Base-by-base conservation (phyloP, 2,329 filamentous ascomycete genomes). In the Aureobasidium sp. region DNA sequence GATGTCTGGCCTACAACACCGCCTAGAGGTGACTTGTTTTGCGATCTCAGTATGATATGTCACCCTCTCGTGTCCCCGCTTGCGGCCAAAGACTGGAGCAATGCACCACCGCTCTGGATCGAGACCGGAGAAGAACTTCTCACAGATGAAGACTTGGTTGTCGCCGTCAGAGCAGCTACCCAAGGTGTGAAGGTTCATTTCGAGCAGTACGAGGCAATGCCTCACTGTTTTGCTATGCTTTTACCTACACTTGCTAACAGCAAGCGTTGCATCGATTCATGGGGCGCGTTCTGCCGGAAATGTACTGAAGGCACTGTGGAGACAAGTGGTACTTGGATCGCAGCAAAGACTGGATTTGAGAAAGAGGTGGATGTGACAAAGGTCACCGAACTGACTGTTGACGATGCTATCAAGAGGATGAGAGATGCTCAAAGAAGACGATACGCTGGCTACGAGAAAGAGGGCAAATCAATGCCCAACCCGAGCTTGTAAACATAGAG, bases 141-240 rank as follows among this genome's bases (percentile, higher is more conserved):
- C 10, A 77, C 82, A 1, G 88, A 90, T 71, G 88, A 91, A 71
- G 80, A 79, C 63, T 80, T 79, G 65, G 83, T 83, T 58, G 69
- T 90, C 2, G 87, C 85, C 0, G 73, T 76, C 44, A 78, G 80
- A 42, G 77, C 89, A 11, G 77, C 77, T 16, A 65, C 68, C 8
- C 82, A 88, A 49, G 84, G 82, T 5, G 86, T 87, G 0, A 69
- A 68, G 0, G 82, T 92, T 0, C 78, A 83, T 3, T 88, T 85
- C 68, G 84, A 89, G 70, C 83, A 90, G 73, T 94, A 85, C 70
- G 86, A 91, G 71, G 87, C 84, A 3, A 93, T 93, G 89, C 88
- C 90, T 59, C 89, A 92, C 73, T 85, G 83, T 66, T 93, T 81
- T 66, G 73, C 69, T 0, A 73, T 78, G 73, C 63, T 80, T 61